phyloP scores from a whole-genome alignment of 2,329 filamentous ascomycete genomes.

The Fusarium torulosum region DNA sequence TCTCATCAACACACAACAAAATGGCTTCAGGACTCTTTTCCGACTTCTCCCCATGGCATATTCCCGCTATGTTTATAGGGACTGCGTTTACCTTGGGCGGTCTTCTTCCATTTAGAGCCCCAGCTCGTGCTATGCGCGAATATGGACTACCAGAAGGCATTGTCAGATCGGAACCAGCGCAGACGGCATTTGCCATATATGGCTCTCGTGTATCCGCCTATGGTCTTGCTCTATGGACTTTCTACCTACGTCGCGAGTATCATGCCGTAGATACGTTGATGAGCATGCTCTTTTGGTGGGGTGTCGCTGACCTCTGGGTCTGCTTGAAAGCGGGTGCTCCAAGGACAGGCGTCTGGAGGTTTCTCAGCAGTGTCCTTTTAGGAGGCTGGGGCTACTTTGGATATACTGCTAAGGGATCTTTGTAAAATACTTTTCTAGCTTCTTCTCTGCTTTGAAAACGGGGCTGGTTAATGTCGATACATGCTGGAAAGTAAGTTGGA shows the following conservation, averaged over 20 bases:
- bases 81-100: slow-evolving; percentile 51
- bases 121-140: slow-evolving; percentile 50
- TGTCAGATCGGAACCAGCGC: slow-evolving; percentile 48
- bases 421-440: neutral
- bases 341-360: slow-evolving; percentile 27
- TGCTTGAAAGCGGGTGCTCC: slow-evolving; percentile 44
- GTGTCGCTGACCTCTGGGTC: slow-evolving; percentile 41
- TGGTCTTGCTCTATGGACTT: slow-evolving; percentile 41
- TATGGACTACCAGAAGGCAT: slow-evolving; percentile 52
- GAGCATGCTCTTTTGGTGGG: slow-evolving; percentile 33
- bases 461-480: neutral
- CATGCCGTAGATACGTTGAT: slow-evolving; percentile 42
- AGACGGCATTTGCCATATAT: slow-evolving; percentile 48
- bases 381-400: slow-evolving; percentile 41
- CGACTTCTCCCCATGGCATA: slow-evolving; percentile 43
- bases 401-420: slow-evolving; percentile 26
- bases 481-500: no score
- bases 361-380: slow-evolving; percentile 21
- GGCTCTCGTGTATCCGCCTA: slow-evolving; percentile 39
- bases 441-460: neutral
- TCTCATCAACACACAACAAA: neutral
- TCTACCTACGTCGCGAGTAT: slow-evolving; percentile 41
- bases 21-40: slow-evolving; percentile 34
- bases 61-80: slow-evolving; percentile 48
- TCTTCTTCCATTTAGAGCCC: slow-evolving; percentile 51